Evolutionary conservation across 768 basidiomycete genomes (phyloP).

Genomic region (Cystobasidium ongulense): DNA sequence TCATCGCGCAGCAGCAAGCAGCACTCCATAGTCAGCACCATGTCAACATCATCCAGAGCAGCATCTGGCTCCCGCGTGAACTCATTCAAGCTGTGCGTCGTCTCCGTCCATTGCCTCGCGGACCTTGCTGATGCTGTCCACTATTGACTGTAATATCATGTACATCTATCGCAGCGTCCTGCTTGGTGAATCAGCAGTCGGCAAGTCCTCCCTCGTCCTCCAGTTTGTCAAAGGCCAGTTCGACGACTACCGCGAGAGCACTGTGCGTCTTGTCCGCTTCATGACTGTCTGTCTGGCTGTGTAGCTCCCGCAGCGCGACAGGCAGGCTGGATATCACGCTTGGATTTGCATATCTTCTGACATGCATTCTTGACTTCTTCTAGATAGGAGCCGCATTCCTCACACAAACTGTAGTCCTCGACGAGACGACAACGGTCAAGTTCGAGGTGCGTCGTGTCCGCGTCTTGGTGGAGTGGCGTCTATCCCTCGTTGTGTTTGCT

Average conservation of each 20-base stretch:
- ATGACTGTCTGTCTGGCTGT: not conserved
- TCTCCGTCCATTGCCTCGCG: not conserved
- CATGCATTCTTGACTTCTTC: not conserved
- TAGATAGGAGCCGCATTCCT: constrained; percentile 73
- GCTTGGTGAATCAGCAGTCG: constrained; percentile 88
- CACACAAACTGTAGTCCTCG: constrained; percentile 89
- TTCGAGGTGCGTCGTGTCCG: constrained; percentile 60
- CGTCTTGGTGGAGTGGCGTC: not conserved
- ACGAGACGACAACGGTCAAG: constrained; percentile 79
- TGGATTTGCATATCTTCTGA: too few species aligned
- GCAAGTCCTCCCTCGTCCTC: constrained; percentile 81
- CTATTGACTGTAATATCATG: not conserved
- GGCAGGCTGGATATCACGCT: too few species aligned
- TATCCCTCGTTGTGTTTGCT: not conserved
- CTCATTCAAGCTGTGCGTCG: constrained; percentile 29
- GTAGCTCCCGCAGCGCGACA: not conserved
- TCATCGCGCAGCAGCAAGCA: not conserved
- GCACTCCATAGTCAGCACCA: not conserved
- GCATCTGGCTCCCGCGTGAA: constrained; percentile 21
- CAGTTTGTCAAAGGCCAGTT: constrained; percentile 96
- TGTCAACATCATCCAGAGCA: constrained; percentile 14
- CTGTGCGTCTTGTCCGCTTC: constrained; percentile 55
- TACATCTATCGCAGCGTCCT: constrained; percentile 52
- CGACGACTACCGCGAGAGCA: constrained; percentile 73
- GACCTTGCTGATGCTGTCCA: not conserved